Percentiles rank a stretch among this genome's conserved stretches.
These are phyloP conservation scores for Annulohypoxylon maeteangense DNA, from an alignment of 495 filamentous ascomycete species.

Conservation along the genomic window DNA sequence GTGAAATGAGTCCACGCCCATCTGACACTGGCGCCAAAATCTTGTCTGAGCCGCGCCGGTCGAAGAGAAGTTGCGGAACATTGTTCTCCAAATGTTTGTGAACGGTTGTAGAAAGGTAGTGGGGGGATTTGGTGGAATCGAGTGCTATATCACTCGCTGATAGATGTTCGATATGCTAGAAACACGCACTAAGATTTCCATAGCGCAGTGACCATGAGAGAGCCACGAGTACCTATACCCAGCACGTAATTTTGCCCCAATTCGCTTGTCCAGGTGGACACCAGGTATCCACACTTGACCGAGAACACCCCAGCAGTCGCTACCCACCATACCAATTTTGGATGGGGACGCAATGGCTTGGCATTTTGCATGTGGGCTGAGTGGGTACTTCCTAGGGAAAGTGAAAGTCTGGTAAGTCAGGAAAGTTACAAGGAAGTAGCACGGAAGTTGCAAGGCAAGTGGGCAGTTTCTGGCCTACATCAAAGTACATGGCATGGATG, in stretches of 20 bases:
- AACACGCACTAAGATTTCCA: slow-evolving; percentile 3
- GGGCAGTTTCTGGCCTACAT: neutral
- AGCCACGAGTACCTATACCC: slow-evolving; percentile 34
- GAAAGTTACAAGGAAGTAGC: neutral
- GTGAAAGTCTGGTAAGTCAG: neutral
- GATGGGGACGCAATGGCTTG: slow-evolving; percentile 28
- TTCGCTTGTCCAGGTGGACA: slow-evolving; percentile 45
- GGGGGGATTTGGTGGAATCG: slow-evolving; percentile 9
- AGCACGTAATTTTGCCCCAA: slow-evolving; percentile 39
- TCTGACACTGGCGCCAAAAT: slow-evolving; percentile 42
- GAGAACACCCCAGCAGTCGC: slow-evolving; percentile 40
- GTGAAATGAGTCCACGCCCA: slow-evolving; percentile 34
- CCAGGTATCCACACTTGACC: slow-evolving; percentile 43
- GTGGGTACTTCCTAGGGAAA: slow-evolving; percentile 7
- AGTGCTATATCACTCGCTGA: slow-evolving; percentile 28
- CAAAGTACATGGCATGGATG: neutral
- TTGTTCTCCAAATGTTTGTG: slow-evolving; percentile 10
- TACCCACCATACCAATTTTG: slow-evolving; percentile 45
- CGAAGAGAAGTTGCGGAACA: slow-evolving; percentile 31
- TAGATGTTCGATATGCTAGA: slow-evolving; percentile 3
- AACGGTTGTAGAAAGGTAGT: slow-evolving; percentile 12
- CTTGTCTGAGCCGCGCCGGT: slow-evolving; percentile 39
- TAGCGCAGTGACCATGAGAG: neutral
- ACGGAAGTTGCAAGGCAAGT: neutral
- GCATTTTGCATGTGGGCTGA: slow-evolving; percentile 44